Percentiles rank a stretch among this genome's conserved stretches.
Evolutionary conservation across 2,329 filamentous ascomycete genomes (phyloP).

Genomic region (Colletotrichum tropicale): DNA sequence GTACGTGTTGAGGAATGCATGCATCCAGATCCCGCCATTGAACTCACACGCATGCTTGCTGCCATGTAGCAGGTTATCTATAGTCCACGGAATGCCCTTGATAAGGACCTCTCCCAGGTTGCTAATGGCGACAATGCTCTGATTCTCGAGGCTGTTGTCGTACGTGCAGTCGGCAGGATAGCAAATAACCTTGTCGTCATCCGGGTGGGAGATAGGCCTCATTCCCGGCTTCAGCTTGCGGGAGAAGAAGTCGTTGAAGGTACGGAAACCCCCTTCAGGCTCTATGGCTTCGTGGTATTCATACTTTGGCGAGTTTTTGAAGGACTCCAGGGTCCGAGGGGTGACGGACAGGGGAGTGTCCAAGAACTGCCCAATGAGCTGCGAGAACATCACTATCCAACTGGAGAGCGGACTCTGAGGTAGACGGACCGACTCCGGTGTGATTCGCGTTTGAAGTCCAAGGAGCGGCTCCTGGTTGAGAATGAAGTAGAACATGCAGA

Average conservation of each 20-base stretch:
- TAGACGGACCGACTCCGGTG: constrained; percentile 29
- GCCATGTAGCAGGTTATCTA: constrained; percentile 37
- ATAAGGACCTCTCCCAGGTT: constrained; percentile 32
- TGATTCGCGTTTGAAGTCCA: constrained; percentile 23
- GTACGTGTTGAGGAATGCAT: constrained; percentile 41
- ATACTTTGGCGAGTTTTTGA: constrained; percentile 33
- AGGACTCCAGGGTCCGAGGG: constrained; percentile 31
- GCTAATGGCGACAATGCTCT: constrained; percentile 27
- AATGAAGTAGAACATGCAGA: constrained; percentile 45
- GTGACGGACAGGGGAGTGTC: constrained; percentile 36
- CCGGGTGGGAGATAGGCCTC: constrained; percentile 31
- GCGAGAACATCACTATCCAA: constrained; percentile 42
- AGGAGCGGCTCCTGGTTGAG: constrained; percentile 36
- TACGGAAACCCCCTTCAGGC: constrained; percentile 34
- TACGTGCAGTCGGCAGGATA: constrained; percentile 42
- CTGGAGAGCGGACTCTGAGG: constrained; percentile 36
- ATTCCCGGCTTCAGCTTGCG: constrained; percentile 37
- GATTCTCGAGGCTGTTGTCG: constrained; percentile 25
- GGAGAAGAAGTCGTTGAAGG: constrained; percentile 46
- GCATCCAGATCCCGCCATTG: constrained; percentile 43
- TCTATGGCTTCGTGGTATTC: constrained; percentile 32
- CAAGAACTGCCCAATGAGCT: constrained; percentile 38
- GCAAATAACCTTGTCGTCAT: constrained; percentile 32
- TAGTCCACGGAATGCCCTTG: constrained; percentile 42
- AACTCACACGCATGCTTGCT: constrained; percentile 34